These are phyloP conservation scores for Aureobasidium leucospermi DNA, from an alignment of 2,329 filamentous ascomycete species.

Conservation along the genomic window DNA sequence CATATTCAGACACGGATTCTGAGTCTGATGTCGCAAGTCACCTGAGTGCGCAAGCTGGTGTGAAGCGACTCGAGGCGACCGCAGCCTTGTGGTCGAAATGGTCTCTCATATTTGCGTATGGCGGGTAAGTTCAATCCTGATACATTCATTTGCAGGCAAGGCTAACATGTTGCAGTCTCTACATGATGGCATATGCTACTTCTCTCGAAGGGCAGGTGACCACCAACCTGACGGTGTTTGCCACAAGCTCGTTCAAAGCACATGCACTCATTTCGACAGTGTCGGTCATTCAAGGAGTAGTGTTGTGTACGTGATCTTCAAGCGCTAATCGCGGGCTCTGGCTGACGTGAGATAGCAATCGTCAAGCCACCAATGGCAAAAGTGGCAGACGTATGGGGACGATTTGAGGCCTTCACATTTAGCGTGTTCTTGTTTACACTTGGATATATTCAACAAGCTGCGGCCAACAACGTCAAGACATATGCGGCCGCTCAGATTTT, in stretches of 20 bases:
- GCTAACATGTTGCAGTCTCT: conserved; percentile 19
- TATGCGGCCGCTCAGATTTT: conserved; percentile 53
- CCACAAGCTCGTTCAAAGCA: conserved; percentile 56
- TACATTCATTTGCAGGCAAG: background rate
- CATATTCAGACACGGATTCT: background rate
- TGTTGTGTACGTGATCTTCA: conserved; percentile 44
- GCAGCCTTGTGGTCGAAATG: conserved; percentile 42
- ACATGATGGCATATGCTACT: conserved; percentile 58
- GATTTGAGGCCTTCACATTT: conserved; percentile 51
- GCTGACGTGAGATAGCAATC: conserved; percentile 34
- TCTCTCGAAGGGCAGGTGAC: conserved; percentile 62
- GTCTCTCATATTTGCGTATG: conserved; percentile 41
- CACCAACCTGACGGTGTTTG: conserved; percentile 53
- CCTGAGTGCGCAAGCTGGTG: conserved; percentile 37
- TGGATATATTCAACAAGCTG: conserved; percentile 52
- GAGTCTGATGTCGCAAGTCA: conserved; percentile 12
- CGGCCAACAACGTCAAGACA: conserved; percentile 47
- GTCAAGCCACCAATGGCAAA: conserved; percentile 57
- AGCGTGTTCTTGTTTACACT: conserved; percentile 48
- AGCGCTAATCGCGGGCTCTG: background rate
- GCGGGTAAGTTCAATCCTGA: conserved; percentile 24
- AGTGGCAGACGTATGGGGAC: conserved; percentile 55
- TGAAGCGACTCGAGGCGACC: conserved; percentile 43
- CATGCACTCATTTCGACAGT: conserved; percentile 62
- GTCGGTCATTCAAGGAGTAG: conserved; percentile 55